phyloP scores from a whole-genome alignment of 345 rosid genomes.

The Camelina neglecta region DNA sequence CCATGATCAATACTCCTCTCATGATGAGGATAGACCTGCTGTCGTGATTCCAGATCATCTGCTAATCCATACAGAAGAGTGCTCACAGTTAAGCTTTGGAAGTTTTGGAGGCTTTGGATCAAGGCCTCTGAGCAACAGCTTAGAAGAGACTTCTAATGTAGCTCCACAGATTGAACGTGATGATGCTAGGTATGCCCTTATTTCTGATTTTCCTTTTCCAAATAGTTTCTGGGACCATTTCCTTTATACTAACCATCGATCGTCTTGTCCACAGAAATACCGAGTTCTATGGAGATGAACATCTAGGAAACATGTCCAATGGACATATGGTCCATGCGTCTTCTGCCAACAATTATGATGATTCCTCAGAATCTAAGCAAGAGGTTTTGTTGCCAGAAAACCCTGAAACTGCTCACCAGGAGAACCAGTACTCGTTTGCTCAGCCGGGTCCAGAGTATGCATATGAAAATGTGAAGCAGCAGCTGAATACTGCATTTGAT shows the following conservation, averaged over 20 bases:
- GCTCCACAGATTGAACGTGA: slow-evolving; percentile 53
- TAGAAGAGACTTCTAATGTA: slow-evolving; percentile 64
- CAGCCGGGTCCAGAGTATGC: slow-evolving; percentile 65
- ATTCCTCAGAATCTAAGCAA: slow-evolving; percentile 59
- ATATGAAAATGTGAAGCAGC: slow-evolving; percentile 65
- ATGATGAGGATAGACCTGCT: slow-evolving; percentile 69
- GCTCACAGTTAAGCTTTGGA: slow-evolving; percentile 92
- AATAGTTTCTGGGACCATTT: background rate
- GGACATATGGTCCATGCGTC: slow-evolving; percentile 57
- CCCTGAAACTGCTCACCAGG: slow-evolving; percentile 55
- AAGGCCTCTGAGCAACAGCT: slow-evolving; percentile 53
- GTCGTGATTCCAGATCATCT: slow-evolving; percentile 90
- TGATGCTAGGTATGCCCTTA: slow-evolving; percentile 64
- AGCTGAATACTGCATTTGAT: slow-evolving; percentile 56
- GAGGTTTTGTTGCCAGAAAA: slow-evolving; percentile 68
- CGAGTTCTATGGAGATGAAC: slow-evolving; percentile 77
- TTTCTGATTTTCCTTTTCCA: background rate
- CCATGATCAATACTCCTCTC: slow-evolving; percentile 50
- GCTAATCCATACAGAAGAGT: slow-evolving; percentile 74
- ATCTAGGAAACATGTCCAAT: slow-evolving; percentile 60
- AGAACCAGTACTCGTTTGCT: slow-evolving; percentile 69
- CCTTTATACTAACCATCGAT: background rate
- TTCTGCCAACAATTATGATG: slow-evolving; percentile 59
- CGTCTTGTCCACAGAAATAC: slow-evolving; percentile 54
- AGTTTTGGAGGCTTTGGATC: slow-evolving; percentile 76